Base-by-base conservation (phyloP, 2,329 filamentous ascomycete genomes). In the Pseudocercospora crystallina region DNA sequence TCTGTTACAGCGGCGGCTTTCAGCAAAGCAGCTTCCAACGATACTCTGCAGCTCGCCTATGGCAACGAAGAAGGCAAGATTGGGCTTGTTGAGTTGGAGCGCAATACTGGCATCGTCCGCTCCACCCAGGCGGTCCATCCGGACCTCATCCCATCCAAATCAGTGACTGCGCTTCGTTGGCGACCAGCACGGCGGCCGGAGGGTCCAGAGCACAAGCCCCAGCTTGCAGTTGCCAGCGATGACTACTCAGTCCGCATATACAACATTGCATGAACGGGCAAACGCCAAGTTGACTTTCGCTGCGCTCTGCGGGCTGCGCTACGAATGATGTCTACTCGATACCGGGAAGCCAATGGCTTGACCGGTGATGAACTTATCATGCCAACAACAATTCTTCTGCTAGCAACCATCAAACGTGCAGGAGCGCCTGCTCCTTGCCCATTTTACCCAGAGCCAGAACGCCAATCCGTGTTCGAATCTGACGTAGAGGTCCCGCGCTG, bases 191-290 rank as follows among this genome's bases (percentile, higher is more conserved):
- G 36, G 9, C 34, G 32, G 37, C 12, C 9, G 29, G 43, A 34
- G 26, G 13, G n/a, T n/a, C 2, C 15, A 35, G n/a, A 12, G 15
- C 17, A 34, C 31, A 42, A 40, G 34, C 31, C 30, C 38, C 65
- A 72, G 51, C 59, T 75, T 47, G 71, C 71, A 4, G 67, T 71
- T 8, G 70, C 67, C 12, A 73, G 71, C 44, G 72, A 75, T 43
- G 73, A 75, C 60, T 65, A 57, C 4, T 72, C 69, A 3, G 55
- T 74, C 11, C 62, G 72, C 30, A 62, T 75, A 1, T 69, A 52
- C 46, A 53, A 53, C 36, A 49, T 60, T 10, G 12, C 36, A 48
- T 51, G 39, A 44, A n/a, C 26, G 38, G 10, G 7, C 20, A 26
- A 7, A 26, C 20, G 20, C 7, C 20, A 3, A 4, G 20, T 26